phyloP scores from a whole-genome alignment of 495 filamentous ascomycete genomes.

The Sordaria brevicollis region DNA sequence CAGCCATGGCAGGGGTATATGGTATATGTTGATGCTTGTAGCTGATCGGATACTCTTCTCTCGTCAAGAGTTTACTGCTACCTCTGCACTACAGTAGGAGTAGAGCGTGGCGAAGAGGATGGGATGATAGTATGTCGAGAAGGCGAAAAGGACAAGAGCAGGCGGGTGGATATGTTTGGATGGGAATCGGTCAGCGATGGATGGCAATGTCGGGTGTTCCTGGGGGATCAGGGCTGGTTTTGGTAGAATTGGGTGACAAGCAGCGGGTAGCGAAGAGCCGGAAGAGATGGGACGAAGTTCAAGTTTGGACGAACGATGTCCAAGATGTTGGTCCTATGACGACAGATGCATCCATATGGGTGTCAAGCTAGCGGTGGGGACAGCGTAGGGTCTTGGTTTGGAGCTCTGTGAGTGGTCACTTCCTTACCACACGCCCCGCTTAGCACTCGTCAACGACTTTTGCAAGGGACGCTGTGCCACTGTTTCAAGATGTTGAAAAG shows the following conservation, averaged over 20 bases:
- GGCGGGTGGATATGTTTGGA: neutral
- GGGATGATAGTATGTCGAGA: neutral
- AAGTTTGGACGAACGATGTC: slow-evolving; percentile 1
- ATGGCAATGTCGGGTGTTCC: neutral
- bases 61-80: neutral
- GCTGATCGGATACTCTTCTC: neutral
- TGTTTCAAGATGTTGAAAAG: neutral
- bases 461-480: neutral
- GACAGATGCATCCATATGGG: slow-evolving; percentile 2
- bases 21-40: neutral
- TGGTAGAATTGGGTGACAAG: neutral
- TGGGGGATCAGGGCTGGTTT: neutral
- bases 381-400: neutral
- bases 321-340: slow-evolving; percentile 23
- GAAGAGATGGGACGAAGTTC: neutral
- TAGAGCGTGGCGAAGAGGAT: neutral
- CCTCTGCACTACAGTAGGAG: neutral
- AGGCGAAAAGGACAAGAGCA: neutral
- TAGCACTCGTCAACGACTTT: neutral
- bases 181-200: neutral
- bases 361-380: neutral
- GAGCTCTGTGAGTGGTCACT: neutral
- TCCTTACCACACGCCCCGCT: neutral
- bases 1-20: slow-evolving; percentile 11
- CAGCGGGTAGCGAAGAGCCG: neutral